phyloP scores from a whole-genome alignment of 192 early-diverging fungal genomes.

The Geranomyces variabilis region DNA sequence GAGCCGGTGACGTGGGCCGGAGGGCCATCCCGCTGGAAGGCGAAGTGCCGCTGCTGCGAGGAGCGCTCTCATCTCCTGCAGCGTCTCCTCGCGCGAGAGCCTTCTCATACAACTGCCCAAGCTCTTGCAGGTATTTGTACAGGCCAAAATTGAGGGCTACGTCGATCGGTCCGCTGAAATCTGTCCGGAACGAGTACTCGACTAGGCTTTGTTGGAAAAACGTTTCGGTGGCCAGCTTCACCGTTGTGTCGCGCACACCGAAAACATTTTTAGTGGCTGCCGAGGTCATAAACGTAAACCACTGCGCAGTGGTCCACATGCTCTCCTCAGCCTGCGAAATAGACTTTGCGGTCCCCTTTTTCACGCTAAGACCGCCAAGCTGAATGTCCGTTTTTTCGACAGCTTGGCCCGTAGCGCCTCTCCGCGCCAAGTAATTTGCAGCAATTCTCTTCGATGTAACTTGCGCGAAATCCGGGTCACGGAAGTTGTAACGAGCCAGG shows the following conservation, averaged over 20 bases:
- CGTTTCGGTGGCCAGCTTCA: constrained; percentile 26
- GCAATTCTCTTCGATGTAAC: constrained; percentile 32
- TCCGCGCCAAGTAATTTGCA: not conserved
- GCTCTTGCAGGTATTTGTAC: constrained; percentile 52
- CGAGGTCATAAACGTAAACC: constrained; percentile 49
- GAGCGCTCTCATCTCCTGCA: not conserved
- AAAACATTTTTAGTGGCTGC: constrained; percentile 48
- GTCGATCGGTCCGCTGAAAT: constrained; percentile 52
- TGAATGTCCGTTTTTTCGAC: constrained; percentile 27
- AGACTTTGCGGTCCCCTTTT: constrained; percentile 44
- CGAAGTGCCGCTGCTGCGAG: not conserved
- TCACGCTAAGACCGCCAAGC: constrained; percentile 37
- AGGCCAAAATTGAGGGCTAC: constrained; percentile 57
- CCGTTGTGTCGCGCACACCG: constrained; percentile 30
- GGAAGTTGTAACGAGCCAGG: constrained; percentile 50
- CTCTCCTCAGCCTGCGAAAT: constrained; percentile 52
- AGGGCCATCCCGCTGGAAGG: not conserved
- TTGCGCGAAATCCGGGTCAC: constrained; percentile 54
- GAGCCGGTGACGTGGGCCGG: constrained; percentile 2
- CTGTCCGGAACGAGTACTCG: constrained; percentile 44
- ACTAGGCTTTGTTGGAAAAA: constrained; percentile 28
- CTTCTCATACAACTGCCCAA: constrained; percentile 43
- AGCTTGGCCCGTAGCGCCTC: not conserved
- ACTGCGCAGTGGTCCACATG: constrained; percentile 50
- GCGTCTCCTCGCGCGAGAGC: constrained; percentile 23